Conservation (phyloP, 164 flowering plant species). For the Vitis labrusca region DNA sequence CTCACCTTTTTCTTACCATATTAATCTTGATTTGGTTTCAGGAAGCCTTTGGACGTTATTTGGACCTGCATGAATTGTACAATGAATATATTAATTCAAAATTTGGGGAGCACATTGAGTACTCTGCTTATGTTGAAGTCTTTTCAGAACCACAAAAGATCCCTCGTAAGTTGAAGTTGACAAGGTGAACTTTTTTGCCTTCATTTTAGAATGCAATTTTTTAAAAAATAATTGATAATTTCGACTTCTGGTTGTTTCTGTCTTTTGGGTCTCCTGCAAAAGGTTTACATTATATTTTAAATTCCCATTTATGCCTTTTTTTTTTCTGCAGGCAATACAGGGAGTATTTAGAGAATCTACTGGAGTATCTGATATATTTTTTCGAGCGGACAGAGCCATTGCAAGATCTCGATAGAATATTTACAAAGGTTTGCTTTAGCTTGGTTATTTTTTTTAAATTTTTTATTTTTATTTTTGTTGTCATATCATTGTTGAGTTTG, state of each 20-base stretch:
- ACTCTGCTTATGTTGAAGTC: conserved; percentile 74
- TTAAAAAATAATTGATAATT: too few relatives aligned
- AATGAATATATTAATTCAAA: conserved; percentile 84
- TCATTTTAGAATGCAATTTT: too few relatives aligned
- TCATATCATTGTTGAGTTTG: too few relatives aligned
- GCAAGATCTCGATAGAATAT: conserved; percentile 88
- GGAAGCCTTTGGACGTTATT: conserved; percentile 88
- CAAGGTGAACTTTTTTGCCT: conserved; percentile 48
- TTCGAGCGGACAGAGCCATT: conserved; percentile 93
- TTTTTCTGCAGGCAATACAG: conserved; percentile 65
- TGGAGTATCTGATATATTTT: conserved; percentile 76
- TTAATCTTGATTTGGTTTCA: conserved; percentile 27
- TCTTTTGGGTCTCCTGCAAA: too few relatives aligned
- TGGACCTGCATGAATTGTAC: conserved; percentile 90
- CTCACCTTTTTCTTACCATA: background rate
- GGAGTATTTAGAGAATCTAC: conserved; percentile 72
- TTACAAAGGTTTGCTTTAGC: conserved; percentile 64
- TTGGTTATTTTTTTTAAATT: background rate
- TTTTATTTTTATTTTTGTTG: background rate
- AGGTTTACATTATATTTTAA: background rate
- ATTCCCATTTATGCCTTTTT: background rate
- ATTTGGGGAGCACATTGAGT: conserved; percentile 81
- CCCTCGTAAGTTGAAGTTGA: conserved; percentile 59
- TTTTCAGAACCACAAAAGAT: conserved; percentile 69
- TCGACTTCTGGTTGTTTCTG: too few relatives aligned